A percentile compares a stretch with the other conserved stretches of the same genome.
Conservation (phyloP, 2,329 filamentous ascomycete genomes). For the Talaromyces sp. region DNA sequence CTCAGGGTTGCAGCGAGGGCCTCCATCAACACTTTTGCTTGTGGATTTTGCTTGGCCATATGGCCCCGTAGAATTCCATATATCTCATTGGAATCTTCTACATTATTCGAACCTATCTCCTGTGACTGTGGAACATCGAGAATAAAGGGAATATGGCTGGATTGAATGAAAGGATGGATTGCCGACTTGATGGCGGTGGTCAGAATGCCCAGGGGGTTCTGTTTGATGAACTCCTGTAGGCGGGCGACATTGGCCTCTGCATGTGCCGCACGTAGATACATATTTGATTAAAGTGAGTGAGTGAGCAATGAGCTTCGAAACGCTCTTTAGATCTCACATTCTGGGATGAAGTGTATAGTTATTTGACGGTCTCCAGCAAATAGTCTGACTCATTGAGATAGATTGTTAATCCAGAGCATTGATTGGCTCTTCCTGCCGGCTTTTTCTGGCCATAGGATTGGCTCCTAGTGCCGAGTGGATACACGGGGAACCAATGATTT, state of each 20-base stretch:
- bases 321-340: background rate
- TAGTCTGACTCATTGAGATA: background rate
- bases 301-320: background rate
- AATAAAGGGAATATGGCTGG: constrained; percentile 59
- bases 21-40: constrained; percentile 59
- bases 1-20: constrained; percentile 28
- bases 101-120: constrained; percentile 35
- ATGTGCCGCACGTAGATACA: constrained; percentile 58
- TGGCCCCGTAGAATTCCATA: constrained; percentile 55
- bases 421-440: background rate
- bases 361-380: background rate
- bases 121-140: constrained; percentile 44
- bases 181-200: constrained; percentile 58
- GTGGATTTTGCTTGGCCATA: constrained; percentile 60
- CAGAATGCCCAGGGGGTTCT: constrained; percentile 60
- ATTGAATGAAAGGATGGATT: constrained; percentile 52
- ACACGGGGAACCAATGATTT: background rate
- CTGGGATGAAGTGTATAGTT: background rate
- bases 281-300: constrained; percentile 29
- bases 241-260: constrained; percentile 49
- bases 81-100: constrained; percentile 27
- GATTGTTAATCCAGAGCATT: background rate
- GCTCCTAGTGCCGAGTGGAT: background rate
- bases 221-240: constrained; percentile 55
- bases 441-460: background rate